Conservation (phyloP, 371 early-diverging fungal species). For the Nematocida ausubeli region DNA sequence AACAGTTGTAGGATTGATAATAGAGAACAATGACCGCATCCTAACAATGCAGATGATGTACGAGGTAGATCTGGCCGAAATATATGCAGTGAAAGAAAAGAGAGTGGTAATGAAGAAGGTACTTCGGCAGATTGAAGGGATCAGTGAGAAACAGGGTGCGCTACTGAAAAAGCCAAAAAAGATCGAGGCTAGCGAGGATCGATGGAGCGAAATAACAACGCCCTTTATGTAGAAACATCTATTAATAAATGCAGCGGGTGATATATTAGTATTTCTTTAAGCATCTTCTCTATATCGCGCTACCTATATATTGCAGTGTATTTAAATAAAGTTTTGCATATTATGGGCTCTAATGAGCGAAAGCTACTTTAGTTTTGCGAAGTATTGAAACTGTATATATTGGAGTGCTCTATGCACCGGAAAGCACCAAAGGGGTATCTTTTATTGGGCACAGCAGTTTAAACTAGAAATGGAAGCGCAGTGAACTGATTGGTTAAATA, state of each 20-base stretch:
- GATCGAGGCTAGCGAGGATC: not conserved
- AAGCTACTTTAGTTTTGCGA: too few species aligned
- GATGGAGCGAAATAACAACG: conserved; percentile 35
- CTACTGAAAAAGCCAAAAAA: conserved; percentile 12
- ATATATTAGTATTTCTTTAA: too few species aligned
- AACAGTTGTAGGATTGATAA: conserved; percentile 33
- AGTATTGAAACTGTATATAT: too few species aligned
- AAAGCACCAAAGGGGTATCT: not conserved
- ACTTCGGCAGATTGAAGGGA: conserved; percentile 41
- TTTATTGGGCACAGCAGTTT: too few species aligned
- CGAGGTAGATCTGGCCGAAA: conserved; percentile 19
- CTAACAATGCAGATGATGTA: conserved; percentile 14
- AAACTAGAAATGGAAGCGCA: too few species aligned
- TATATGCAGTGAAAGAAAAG: conserved; percentile 39
- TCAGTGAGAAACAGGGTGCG: conserved; percentile 47
- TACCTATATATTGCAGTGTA: not conserved
- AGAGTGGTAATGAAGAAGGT: conserved; percentile 38
- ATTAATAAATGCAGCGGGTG: not conserved
- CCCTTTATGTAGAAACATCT: conserved; percentile 15
- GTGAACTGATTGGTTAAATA: too few species aligned
- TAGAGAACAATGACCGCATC: conserved; percentile 32
- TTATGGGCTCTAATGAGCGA: too few species aligned
- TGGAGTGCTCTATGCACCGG: too few species aligned
- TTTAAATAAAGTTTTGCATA: too few species aligned
- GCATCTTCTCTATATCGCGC: too few species aligned